Evolutionary conservation across 805 yeast genomes (phyloP).

Genomic region (Ogataea trehalophila): DNA sequence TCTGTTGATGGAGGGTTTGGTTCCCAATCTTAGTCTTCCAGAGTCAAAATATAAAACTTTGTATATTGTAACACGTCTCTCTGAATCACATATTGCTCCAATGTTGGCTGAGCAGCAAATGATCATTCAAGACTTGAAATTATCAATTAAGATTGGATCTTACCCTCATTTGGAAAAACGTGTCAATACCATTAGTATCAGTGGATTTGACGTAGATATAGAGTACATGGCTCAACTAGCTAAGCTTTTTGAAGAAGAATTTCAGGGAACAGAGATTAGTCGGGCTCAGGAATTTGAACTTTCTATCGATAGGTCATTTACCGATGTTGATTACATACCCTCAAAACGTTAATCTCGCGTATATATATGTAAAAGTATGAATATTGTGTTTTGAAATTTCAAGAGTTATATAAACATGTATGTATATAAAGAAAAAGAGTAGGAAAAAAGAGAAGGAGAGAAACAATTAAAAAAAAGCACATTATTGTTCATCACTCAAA

Average conservation of each 20-base stretch:
- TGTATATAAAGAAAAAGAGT: neutral
- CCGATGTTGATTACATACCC: neutral
- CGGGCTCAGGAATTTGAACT: constrained; percentile 48
- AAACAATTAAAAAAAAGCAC: neutral
- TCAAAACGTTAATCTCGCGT: neutral
- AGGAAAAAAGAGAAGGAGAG: neutral
- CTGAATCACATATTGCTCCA: constrained; percentile 70
- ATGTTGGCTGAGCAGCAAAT: constrained; percentile 49
- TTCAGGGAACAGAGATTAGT: constrained; percentile 49
- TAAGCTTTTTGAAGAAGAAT: constrained; percentile 32
- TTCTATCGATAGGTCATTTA: constrained; percentile 3
- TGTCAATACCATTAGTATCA: constrained; percentile 66
- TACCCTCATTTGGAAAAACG: constrained; percentile 73
- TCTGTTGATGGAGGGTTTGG: constrained; percentile 42
- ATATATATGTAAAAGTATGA: neutral
- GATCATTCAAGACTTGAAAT: constrained; percentile 27
- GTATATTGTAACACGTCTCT: constrained; percentile 55
- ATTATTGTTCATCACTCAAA: neutral
- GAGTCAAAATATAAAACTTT: constrained; percentile 37
- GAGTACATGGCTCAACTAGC: constrained; percentile 38
- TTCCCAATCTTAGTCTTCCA: constrained; percentile 32
- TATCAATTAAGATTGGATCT: constrained; percentile 67
- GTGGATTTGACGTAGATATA: constrained; percentile 47
- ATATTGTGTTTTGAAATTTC: neutral
- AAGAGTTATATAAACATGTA: neutral